Percentiles rank a stretch among this genome's conserved stretches.
Evolutionary conservation across 495 filamentous ascomycete species (phyloP).

Genomic region (Hypoxylon subgilvum): DNA sequence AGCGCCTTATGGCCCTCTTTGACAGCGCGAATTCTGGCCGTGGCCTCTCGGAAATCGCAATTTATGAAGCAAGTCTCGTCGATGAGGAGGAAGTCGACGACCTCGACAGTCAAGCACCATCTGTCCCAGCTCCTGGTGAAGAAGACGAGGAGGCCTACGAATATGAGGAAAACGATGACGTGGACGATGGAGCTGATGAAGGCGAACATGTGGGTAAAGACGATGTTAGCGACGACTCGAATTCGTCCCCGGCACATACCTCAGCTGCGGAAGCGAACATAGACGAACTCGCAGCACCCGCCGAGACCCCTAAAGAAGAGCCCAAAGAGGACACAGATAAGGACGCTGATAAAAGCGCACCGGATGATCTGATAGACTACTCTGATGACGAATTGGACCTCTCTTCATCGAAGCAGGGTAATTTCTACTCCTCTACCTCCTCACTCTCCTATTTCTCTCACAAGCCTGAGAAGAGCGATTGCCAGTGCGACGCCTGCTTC

Average conservation of each 20-base stretch:
- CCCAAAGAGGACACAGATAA: conserved; percentile 36
- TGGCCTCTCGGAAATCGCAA: conserved; percentile 40
- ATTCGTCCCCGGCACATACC: conserved; percentile 19
- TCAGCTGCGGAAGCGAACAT: conserved; percentile 1
- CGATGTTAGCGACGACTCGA: conserved; percentile 23
- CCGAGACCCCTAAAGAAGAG: conserved; percentile 35
- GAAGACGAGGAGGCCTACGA: conserved; percentile 3
- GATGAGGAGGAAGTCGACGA: conserved; percentile 20
- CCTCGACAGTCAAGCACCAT: conserved; percentile 9
- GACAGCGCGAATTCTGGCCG: conserved; percentile 42
- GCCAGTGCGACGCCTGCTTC: conserved; percentile 36
- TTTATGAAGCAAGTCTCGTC: conserved; percentile 32
- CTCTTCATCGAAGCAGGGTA: conserved; percentile 38
- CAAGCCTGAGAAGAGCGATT: conserved; percentile 4
- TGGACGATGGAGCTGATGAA: background rate
- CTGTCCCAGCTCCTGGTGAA: conserved; percentile 16
- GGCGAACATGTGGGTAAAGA: conserved; percentile 25
- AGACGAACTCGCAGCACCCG: background rate
- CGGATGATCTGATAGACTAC: conserved; percentile 40
- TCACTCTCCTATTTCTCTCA: background rate
- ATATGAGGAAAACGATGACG: conserved; percentile 4
- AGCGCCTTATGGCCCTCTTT: conserved; percentile 40
- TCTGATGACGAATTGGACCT: conserved; percentile 42
- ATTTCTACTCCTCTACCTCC: conserved; percentile 14
- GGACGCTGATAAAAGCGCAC: background rate